Evolutionary conservation across 2,329 filamentous ascomycete species (phyloP).

Genomic region (Trichoderma breve): DNA sequence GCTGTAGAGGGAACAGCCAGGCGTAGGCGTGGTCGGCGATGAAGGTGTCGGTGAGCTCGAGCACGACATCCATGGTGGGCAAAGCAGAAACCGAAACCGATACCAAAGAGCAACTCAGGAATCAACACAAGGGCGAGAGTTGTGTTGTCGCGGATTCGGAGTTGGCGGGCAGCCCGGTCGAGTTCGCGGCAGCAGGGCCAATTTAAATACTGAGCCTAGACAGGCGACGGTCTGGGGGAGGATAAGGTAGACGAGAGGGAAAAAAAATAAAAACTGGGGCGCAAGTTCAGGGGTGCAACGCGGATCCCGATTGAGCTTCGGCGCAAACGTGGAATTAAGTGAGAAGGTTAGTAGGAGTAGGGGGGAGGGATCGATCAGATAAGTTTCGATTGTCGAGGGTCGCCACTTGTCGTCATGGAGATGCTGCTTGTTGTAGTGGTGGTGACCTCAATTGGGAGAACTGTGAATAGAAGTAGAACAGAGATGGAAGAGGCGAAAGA

Average conservation of each 20-base stretch:
- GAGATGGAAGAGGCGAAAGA: not conserved
- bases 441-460: not conserved
- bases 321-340: not conserved
- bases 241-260: not conserved
- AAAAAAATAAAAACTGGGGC: conserved; percentile 12
- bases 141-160: not conserved
- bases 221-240: not conserved
- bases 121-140: not conserved
- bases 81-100: not conserved
- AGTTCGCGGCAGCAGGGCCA: conserved; percentile 14
- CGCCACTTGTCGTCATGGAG: not conserved
- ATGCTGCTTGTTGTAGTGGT: not conserved
- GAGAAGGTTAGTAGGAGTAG: not conserved
- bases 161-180: not conserved
- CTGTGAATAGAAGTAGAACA: not conserved
- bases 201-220: conserved; percentile 15
- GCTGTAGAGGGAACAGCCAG: conserved; percentile 59
- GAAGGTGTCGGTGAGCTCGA: conserved; percentile 81
- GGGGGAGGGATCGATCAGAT: conserved; percentile 5
- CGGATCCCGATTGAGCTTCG: conserved; percentile 5
- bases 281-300: conserved; percentile 4
- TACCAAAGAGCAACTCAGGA: not conserved
- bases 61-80: conserved; percentile 80
- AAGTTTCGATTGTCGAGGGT: not conserved
- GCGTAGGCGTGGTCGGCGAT: conserved; percentile 79